Evolutionary conservation across 106 monocot genomes (phyloP).

Genomic region (Gastrodia elata): DNA sequence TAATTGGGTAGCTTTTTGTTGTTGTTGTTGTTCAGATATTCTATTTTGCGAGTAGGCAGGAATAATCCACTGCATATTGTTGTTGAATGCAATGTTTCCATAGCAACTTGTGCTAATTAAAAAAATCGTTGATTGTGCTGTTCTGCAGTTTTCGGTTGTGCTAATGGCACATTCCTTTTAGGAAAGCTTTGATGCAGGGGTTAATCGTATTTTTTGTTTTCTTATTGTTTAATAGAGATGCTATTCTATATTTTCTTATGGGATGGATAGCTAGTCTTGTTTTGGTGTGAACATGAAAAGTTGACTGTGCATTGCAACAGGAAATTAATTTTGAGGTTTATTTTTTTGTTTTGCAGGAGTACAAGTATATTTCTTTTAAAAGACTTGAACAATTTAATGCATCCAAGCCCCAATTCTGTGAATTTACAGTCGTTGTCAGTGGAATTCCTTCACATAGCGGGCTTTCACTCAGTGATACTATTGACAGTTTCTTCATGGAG

Average conservation of each 20-base stretch:
- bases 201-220: neutral
- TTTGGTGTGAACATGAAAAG: neutral
- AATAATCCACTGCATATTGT: neutral
- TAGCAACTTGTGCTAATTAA: neutral
- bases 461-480: constrained; percentile 39
- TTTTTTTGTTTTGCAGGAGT: constrained; percentile 53
- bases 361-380: constrained; percentile 55
- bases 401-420: constrained; percentile 58
- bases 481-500: constrained; percentile 76
- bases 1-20: neutral
- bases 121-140: neutral
- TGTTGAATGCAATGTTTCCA: neutral
- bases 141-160: neutral
- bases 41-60: neutral
- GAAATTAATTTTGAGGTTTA: neutral
- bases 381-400: constrained; percentile 58
- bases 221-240: neutral
- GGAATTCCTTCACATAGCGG: constrained; percentile 53
- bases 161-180: neutral
- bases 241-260: neutral
- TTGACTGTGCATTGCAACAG: neutral
- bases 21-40: neutral
- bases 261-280: neutral
- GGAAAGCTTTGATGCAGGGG: neutral
- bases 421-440: constrained; percentile 85